Evolutionary conservation across 257 asterid species (phyloP), one percentile per base, ranked within the genome.

Genomic region (Phtheirospermum japonicum): DNA sequence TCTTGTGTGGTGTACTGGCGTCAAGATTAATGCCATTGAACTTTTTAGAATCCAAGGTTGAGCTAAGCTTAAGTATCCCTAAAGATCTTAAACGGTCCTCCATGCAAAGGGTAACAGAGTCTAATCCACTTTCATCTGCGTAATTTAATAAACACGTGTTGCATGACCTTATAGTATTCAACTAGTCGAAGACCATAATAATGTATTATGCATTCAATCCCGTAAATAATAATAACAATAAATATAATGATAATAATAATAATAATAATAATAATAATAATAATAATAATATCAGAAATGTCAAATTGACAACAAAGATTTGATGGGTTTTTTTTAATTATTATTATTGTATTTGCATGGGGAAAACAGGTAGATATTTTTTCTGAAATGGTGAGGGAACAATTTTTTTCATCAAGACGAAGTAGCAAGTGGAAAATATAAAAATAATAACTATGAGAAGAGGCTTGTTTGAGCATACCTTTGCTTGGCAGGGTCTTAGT

Each of bases 71-170:
- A 61, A 92, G 78, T 37, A 92, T 65, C 58, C 97, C 96, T 63
- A 85, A 46, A 37, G 94, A 82, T 80, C 85, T 85, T 48, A 92
- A 77, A 60, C 58, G 75, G 39, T 89, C 99, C 77, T 92, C 97
- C 94, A 89, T 82, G 78, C 84, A 87, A 70, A 85, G 67, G 33
- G 82, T 69, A 49, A 61, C 88, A 36, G 77, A 51, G 64, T 82
- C 91, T 48, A 78, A 54, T 16, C 57, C 76, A 13, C 62, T 63
- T 65, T 70, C 74, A 64, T 73, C 90, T 74, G 68, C 60, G 67
- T 53, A 58, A 71, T 69, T 75, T 61, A 63, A 60, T 16, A 46
- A 23, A 36, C 36, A 76, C 9, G 37, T 20, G 60, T 56, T 40
- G 53, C 23, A n/a, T 43, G 37, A 19, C 13, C 20, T 60, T 39